Percentiles rank a stretch among this genome's conserved stretches.
Evolutionary conservation across 2,329 filamentous ascomycete species (phyloP).

Genomic region (Exophiala xenobiotica): DNA sequence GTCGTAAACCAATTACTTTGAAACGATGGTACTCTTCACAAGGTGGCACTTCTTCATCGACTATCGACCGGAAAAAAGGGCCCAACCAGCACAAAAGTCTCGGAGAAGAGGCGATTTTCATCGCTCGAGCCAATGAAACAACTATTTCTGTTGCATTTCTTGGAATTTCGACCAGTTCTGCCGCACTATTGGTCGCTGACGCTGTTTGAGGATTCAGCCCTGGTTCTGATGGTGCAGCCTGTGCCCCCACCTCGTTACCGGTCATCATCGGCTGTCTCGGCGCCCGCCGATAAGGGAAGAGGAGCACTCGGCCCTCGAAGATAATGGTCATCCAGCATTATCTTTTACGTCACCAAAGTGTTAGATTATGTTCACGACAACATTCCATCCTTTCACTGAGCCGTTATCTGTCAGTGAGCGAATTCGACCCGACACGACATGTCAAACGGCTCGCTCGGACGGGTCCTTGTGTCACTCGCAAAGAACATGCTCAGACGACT

Average conservation of each 20-base stretch:
- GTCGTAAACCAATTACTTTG: constrained; percentile 12
- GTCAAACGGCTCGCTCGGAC: constrained; percentile 1
- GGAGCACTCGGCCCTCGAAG: constrained; percentile 5
- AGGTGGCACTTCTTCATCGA: constrained; percentile 5
- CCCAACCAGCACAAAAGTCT: constrained; percentile 5
- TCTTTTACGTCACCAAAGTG: constrained; percentile 26
- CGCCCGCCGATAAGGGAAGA: constrained; percentile 16
- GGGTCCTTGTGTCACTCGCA: constrained; percentile 11
- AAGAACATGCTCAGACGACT: constrained; percentile 9
- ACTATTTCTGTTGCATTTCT: constrained; percentile 11
- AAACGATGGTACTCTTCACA: constrained; percentile 7
- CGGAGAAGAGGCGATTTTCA: constrained; percentile 13
- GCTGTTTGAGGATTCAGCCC: background rate
- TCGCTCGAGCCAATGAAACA: constrained; percentile 15
- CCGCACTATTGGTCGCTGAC: constrained; percentile 17
- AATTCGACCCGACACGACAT: constrained; percentile 6
- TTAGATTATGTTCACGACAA: constrained; percentile 2
- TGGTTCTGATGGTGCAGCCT: background rate
- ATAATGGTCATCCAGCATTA: constrained; percentile 18
- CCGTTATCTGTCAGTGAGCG: constrained; percentile 24
- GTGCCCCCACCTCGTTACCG: constrained; percentile 12
- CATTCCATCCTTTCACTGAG: constrained; percentile 6
- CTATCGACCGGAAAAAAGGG: constrained; percentile 1
- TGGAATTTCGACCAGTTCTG: constrained; percentile 8
- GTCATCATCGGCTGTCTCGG: constrained; percentile 16